Evolutionary conservation across 1,284 basidiomycete species (phyloP), one percentile per base, ranked within the genome.

Genomic region (Mycosarcoma maydis): DNA sequence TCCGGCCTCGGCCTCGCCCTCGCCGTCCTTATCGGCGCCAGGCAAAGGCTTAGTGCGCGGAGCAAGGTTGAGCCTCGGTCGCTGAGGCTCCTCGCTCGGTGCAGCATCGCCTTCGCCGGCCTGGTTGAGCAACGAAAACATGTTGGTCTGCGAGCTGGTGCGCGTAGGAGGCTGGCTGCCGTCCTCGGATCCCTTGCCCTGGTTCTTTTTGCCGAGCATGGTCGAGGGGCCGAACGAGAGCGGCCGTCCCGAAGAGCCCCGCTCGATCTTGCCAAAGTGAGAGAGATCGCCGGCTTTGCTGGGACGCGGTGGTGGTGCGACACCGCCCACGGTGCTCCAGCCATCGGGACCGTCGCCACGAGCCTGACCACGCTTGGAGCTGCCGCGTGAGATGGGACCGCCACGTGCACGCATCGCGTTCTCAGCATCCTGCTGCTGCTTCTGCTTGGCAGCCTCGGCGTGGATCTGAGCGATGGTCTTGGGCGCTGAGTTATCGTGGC

Each of bases 401-500:
- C 90, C 52, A 86, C 88, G 80, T 89, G 89, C 83, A 46, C 72
- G 58, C 37, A 61, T 50, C 47, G 64, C 50, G 45, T 61, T 38
- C 48, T 61, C 60, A 48, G 49, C 59, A 46, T 77, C 76, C 45
- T 64, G 53, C 55, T 77, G 74, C 47, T 62, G 59, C 71, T 76
- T 60, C 57, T 67, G 58, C 64, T 76, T 75, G 37, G 92, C 92
- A 29, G 80, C 80, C 49, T 87, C 86, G 83, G 94, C 90, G 79
- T 95, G 93, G 37, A 97, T 87, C 76, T 93, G 89, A 42, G 92
- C 91, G 71, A 96, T 89, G 4, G 93, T 94, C 49, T 90, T 87
- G 16, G 94, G 91, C n/a, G 90, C 91, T 44, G 89, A 87, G 41
- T 89, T 86, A 61, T 85, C 85, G 76, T 89, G 89, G 54, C 92